Base-by-base conservation (phyloP, 116 monocot genomes). In the Iris pallida region DNA sequence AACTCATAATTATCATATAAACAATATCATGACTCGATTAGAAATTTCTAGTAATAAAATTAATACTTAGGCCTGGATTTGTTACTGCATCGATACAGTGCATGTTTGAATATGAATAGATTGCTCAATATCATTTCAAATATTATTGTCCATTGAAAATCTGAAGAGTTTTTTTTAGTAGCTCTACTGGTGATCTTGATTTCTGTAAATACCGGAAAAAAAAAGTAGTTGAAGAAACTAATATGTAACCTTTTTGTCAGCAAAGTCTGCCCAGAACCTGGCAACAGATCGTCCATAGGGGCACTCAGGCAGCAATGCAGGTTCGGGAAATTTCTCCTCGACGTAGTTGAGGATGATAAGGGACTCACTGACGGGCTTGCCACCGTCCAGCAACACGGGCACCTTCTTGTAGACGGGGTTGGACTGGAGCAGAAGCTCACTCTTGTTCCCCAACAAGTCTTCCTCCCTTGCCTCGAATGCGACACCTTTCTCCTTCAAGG, bases 261-360 rank as follows among this genome's bases (percentile, higher is more conserved):
- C 59, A 45, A 16, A 81, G 47, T 81, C 81, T 20, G 71, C 71
- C 81, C 81, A 81, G 47, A 81, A 81, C 16, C 63, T 15, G 6
- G 76, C 68, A 20, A 20, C 42, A 0, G 76, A 45, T 42, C 70
- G 57, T 5, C 4, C 45, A 42, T 76, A 76, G 12, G 76, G 66
- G 46, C 64, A 47, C 0, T 51, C 15, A 4, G 80, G 80, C 10
- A 80, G 64, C 65, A 81, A 40, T 13, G 64, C 16, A 46, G 70
- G 72, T 0, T 61, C 15, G 4, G 30, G 61, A 61, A 60, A 81
- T 0, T 12, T 55, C 47, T 81, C 62, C 16, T 81, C 81, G 45
- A 81, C 43, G 44, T 81, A 81, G 58, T 67, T 13, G 2, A 81
- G 47, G 44, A 81, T 81, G 42, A 72, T 40, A 41, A 71, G 55